Conservation (phyloP, 192 early-diverging fungal species). For the Tieghemiomyces parasiticus region DNA sequence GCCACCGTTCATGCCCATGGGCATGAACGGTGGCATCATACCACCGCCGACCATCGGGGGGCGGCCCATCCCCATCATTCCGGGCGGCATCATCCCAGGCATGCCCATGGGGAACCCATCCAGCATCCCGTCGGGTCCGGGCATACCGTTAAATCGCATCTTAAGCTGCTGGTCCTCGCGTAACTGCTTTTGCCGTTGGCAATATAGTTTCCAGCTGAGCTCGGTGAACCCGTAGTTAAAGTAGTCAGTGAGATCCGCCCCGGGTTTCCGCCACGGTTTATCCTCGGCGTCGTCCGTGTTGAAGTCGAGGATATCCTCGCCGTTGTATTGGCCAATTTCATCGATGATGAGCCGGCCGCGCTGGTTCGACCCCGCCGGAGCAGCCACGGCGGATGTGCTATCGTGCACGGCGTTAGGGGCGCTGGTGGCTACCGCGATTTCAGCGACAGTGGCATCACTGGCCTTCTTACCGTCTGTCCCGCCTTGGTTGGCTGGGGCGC, state of each 20-base stretch:
- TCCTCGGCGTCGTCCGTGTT: slow-evolving; percentile 89
- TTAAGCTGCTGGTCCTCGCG: slow-evolving; percentile 39
- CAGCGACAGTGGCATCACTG: too few species aligned
- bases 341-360: neutral
- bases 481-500: too few species aligned
- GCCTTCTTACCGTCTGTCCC: too few species aligned
- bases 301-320: slow-evolving; percentile 69
- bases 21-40: slow-evolving; percentile 19
- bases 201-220: slow-evolving; percentile 86
- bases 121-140: neutral
- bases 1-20: slow-evolving; percentile 2
- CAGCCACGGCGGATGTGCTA: too few species aligned
- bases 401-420: too few species aligned
- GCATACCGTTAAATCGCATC: neutral
- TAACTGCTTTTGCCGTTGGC: slow-evolving; percentile 79
- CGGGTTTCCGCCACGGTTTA: slow-evolving; percentile 89
- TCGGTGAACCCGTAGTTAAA: slow-evolving; percentile 99
- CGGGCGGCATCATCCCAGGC: slow-evolving; percentile 20
- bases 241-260: slow-evolving; percentile 94
- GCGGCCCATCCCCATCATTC: slow-evolving; percentile 18
- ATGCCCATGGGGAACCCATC: slow-evolving; percentile 18
- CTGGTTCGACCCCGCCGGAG: too few species aligned
- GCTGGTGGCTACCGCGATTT: too few species aligned
- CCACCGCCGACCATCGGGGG: slow-evolving; percentile 21
- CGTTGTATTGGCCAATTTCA: slow-evolving; percentile 25